These are phyloP conservation scores for Lasiodiplodia citricola DNA, from an alignment of 2,329 filamentous ascomycete species.

Conservation along the genomic window DNA sequence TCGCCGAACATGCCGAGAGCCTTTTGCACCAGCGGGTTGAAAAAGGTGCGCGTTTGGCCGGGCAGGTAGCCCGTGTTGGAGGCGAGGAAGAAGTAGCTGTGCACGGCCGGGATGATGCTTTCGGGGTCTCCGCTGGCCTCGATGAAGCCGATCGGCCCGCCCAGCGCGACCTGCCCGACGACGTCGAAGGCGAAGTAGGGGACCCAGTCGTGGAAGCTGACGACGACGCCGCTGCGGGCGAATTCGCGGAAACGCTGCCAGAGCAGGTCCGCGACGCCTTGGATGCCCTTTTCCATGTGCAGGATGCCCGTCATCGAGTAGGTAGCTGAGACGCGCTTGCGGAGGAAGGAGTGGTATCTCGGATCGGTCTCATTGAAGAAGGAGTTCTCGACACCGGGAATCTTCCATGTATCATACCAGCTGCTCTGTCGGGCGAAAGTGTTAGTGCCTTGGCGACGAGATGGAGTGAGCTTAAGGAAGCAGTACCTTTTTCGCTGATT, in stretches of 20 bases:
- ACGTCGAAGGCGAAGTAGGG: neutral
- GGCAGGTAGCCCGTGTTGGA: neutral
- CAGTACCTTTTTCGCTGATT: slow-evolving; percentile 32
- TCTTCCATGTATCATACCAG: neutral
- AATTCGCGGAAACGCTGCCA: slow-evolving; percentile 54
- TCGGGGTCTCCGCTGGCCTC: neutral
- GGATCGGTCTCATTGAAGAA: slow-evolving; percentile 8
- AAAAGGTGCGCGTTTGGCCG: neutral
- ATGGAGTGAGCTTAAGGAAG: neutral
- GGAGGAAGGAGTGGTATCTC: neutral
- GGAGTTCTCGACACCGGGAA: neutral
- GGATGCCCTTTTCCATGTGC: neutral
- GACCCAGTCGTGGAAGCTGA: slow-evolving; percentile 45
- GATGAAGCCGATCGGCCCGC: neutral
- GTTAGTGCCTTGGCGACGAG: neutral
- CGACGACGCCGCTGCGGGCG: slow-evolving; percentile 56
- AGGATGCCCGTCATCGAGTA: slow-evolving; percentile 10
- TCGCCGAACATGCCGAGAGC: neutral
- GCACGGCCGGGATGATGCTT: neutral
- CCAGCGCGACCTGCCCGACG: neutral
- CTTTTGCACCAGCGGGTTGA: neutral
- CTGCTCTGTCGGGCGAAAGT: neutral
- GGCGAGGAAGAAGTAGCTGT: neutral
- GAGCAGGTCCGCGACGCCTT: neutral
- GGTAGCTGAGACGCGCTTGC: neutral